These are phyloP conservation scores for Colletotrichum neosansevieriae DNA, from an alignment of 2,329 filamentous ascomycete genomes.

Conservation along the genomic window DNA sequence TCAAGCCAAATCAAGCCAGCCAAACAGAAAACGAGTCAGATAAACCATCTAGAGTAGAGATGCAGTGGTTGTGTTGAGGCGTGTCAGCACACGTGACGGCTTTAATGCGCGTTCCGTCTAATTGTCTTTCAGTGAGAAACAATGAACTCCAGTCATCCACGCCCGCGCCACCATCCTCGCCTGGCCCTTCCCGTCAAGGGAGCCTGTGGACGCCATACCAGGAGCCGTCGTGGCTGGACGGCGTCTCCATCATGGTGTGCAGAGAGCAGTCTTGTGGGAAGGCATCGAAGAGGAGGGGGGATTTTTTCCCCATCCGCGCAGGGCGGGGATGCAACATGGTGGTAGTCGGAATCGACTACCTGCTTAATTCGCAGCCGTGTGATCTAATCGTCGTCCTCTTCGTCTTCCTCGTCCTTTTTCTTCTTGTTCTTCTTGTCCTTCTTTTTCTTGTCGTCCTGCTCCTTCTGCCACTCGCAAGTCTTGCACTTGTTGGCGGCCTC, in stretches of 20 bases:
- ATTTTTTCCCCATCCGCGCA: too few species aligned
- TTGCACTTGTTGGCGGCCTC: conserved; percentile 82
- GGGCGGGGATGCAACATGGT: background rate
- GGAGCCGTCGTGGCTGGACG: background rate
- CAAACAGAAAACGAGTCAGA: conserved; percentile 17
- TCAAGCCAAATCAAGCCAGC: background rate
- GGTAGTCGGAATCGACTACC: background rate
- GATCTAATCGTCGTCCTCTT: conserved; percentile 48
- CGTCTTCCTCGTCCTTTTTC: conserved; percentile 42
- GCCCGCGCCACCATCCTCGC: conserved; percentile 6
- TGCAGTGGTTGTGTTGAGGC: conserved; percentile 12
- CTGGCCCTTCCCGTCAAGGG: conserved; percentile 11
- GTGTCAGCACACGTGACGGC: conserved; percentile 12
- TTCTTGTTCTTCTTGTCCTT: conserved; percentile 39
- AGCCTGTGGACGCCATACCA: background rate
- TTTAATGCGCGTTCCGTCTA: conserved; percentile 35
- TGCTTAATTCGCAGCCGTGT: background rate
- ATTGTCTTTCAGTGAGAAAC: conserved; percentile 13
- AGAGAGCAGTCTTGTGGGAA: background rate
- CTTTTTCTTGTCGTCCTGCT: conserved; percentile 53
- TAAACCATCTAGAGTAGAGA: conserved; percentile 39
- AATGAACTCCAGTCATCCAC: conserved; percentile 6
- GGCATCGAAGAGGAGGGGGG: background rate
- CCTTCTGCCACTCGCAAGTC: conserved; percentile 65
- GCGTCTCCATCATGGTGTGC: background rate